Base-by-base conservation (phyloP, 2,329 filamentous ascomycete genomes). In the Sordariomycetes sp. region DNA sequence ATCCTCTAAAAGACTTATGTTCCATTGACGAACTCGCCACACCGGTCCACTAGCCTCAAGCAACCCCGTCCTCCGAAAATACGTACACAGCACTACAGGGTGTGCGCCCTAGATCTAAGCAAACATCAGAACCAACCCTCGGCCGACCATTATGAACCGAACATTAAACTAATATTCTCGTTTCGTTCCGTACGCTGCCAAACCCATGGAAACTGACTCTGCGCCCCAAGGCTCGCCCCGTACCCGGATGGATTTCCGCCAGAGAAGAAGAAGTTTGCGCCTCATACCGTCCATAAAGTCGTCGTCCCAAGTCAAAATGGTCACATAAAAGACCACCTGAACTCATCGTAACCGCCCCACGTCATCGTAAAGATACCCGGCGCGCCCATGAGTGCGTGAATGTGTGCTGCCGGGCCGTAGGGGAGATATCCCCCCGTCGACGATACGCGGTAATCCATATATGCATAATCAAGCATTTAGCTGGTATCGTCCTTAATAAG, bases 401-500 rank as follows among this genome's bases (percentile, higher is more conserved):
- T n/a, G 39, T 3, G 45, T 20, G 45, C 20, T 50, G 45, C 45
- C 45, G 20, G 45, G 45, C 20, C 22, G 20, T 6, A 22, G 45
- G 22, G 20, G 8, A 32, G 28, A 32, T 32, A 32, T 32, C 45
- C 10, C 22, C 45, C 5, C 20, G 45, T 50, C 20, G 20, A 50
- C 45, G 22, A 24, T 50, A 24, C 22, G n/a, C 45, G 45, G 45
- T 24, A 20, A 20, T 50, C 45, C 45, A 24, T 24, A 20, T n/a
- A 50, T 50, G 45, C 45, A 20, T 50, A 50, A 12, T 13, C 13
- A 7, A 22, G n/a, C n/a, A 50, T 39, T 85, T 86, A 95, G 74
- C 90, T 82, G 60, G 87, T 83, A 76, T 99, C 94, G 73, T 97
- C 94, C 68, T 87, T 86, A 78, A 99, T 99, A 62, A 99, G 81